A percentile compares a stretch with the other conserved stretches of the same genome.
These are phyloP conservation scores for Termitomyces sp. DNA, from an alignment of 768 basidiomycete species.

Conservation along the genomic window DNA sequence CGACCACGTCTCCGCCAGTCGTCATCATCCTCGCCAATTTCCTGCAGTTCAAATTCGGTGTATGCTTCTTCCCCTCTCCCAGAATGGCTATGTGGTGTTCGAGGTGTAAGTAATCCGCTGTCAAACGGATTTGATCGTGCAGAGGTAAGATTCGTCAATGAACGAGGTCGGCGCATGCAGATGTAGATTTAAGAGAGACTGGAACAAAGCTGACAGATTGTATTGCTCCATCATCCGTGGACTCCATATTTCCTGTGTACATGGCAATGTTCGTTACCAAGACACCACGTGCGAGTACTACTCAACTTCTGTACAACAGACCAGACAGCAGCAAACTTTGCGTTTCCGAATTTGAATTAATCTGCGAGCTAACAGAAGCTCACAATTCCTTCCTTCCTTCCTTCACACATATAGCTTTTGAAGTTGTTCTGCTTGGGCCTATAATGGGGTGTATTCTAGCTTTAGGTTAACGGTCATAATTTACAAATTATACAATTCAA, in stretches of 20 bases:
- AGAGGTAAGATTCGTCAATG: conserved; percentile 30
- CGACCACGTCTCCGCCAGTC: conserved; percentile 29
- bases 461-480: no score
- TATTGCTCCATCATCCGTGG: not conserved
- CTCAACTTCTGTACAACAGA: not conserved
- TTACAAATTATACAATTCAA: no score
- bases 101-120: conserved; percentile 41
- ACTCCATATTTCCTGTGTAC: no score
- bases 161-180: conserved; percentile 34
- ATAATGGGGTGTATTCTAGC: no score
- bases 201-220: not conserved
- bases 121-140: conserved; percentile 25
- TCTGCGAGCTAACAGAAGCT: no score
- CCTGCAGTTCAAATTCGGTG: conserved; percentile 42
- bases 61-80: conserved; percentile 52
- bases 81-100: conserved; percentile 59
- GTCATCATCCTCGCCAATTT: conserved; percentile 29
- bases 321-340: no score
- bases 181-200: conserved; percentile 16
- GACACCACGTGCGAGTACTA: not conserved
- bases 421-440: no score
- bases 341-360: no score
- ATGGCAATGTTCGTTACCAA: not conserved
- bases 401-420: no score
- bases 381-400: no score